Base-by-base conservation (phyloP, 208 protist species). In the Tritrichomonas musculus region DNA sequence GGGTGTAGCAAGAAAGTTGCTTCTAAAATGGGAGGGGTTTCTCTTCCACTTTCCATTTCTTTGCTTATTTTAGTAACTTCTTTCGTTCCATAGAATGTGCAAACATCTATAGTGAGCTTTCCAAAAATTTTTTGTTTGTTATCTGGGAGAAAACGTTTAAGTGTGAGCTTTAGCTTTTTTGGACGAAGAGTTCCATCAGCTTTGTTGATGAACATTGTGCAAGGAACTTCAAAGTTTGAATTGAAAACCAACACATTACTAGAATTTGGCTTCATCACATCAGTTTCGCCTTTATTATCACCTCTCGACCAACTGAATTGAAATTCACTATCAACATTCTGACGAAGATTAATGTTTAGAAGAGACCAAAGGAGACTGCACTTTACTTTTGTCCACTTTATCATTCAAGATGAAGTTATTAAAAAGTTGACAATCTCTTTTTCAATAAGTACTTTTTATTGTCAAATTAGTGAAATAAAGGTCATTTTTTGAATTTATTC, bases 161-260 rank as follows among this genome's bases (percentile, higher is more conserved):
- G n/a, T 22, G 39, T 30, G 27, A 88, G 33, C 57, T 53, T 88
- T 4, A 88, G 14, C 4, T 60, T 53, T 57, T 88, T 88, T 8
- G 77, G 77, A 57, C 47, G 41, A 39, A 88, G 5, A 33, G 47
- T 14, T 8, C 47, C 77, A 50, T 88, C 77, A 9, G 20, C 39
- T 57, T 88, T 88, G 47, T 88, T 88, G 4, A 88, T n/a, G 30
- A 57, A 88, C 47, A 88, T 88, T 17, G 77, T 88, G 47, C 77
- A 88, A 22, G 77, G 77, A 36, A 25, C 33, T 44, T 53, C 44
- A 30, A 57, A 88, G 8, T 88, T 47, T 3, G 20, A 49, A 49
- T 88, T 33, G n/a, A 88, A 88, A 2, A 8, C 27, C 1, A 88
- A 20, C 20, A 39, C 39, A n/a, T 47, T 47, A 22, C 57, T 39